Evolutionary conservation across 2,329 filamentous ascomycete species (phyloP).

Genomic region (Botryotinia calthae): DNA sequence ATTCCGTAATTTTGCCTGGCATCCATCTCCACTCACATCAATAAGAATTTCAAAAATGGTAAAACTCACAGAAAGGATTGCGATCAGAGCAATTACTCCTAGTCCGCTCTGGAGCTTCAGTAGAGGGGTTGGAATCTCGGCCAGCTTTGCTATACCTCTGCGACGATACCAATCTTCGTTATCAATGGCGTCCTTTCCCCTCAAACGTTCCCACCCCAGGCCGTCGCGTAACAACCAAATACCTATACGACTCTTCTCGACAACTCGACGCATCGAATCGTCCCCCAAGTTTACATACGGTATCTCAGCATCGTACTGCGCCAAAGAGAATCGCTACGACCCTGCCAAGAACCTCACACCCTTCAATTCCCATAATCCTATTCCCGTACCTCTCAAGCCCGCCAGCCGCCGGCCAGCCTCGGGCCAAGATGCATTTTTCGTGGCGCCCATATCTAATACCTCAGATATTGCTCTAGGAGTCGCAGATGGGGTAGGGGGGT

Average conservation of each 20-base stretch:
- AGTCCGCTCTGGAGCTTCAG: conserved; percentile 7
- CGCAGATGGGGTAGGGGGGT: conserved; percentile 93
- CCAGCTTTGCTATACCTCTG: not conserved
- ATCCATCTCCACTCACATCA: not conserved
- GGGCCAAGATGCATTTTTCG: conserved; percentile 96
- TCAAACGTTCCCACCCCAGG: not conserved
- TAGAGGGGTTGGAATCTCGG: conserved; percentile 1
- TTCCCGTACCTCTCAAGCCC: conserved; percentile 50
- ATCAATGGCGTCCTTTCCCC: not conserved
- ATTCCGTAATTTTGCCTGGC: conserved; percentile 10
- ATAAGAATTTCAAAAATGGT: conserved; percentile 26
- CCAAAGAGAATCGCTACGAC: conserved; percentile 67
- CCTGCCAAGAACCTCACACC: conserved; percentile 68
- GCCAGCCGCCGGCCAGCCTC: conserved; percentile 68
- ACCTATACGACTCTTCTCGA: conserved; percentile 26
- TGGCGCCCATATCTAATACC: conserved; percentile 65
- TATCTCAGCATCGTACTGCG: conserved; percentile 71
- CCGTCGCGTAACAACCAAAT: conserved; percentile 2
- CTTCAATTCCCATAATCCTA: conserved; percentile 63
- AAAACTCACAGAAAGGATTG: conserved; percentile 26
- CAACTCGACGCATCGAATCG: conserved; percentile 26
- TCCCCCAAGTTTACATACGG: conserved; percentile 57
- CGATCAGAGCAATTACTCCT: conserved; percentile 25
- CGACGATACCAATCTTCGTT: conserved; percentile 15
- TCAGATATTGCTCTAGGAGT: conserved; percentile 79